Evolutionary conservation across 1,284 basidiomycete species (phyloP).

Genomic region (Gymnopus androsaceus): DNA sequence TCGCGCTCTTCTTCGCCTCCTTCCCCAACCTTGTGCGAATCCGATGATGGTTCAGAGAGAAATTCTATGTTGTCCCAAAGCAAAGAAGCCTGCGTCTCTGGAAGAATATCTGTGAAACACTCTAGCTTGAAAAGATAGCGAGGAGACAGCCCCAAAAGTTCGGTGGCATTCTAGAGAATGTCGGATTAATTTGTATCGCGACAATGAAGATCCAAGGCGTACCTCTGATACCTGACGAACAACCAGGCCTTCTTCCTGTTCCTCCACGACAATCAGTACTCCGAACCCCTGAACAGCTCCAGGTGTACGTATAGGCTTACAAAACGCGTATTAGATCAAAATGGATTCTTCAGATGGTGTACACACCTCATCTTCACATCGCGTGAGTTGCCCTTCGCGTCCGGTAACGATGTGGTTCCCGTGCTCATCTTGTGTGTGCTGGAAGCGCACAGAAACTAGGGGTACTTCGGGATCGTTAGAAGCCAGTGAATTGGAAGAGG

Average conservation of each 20-base stretch:
- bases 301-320: conserved; percentile 79
- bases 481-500: background rate
- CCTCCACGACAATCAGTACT: conserved; percentile 77
- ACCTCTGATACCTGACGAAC: conserved; percentile 87
- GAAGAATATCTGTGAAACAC: conserved; percentile 77
- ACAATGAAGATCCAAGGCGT: conserved; percentile 23
- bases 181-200: background rate
- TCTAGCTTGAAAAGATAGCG: conserved; percentile 76
- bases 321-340: background rate
- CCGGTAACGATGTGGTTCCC: conserved; percentile 79
- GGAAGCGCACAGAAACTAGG: conserved; percentile 64
- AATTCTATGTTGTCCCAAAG: conserved; percentile 82
- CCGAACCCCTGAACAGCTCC: conserved; percentile 88
- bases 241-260: conserved; percentile 60
- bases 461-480: conserved; percentile 27
- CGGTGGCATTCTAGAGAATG: conserved; percentile 58
- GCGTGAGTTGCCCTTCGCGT: conserved; percentile 65
- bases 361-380: conserved; percentile 81
- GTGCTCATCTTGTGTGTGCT: conserved; percentile 67
- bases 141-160: conserved; percentile 76
- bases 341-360: too few relatives aligned
- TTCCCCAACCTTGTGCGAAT: background rate
- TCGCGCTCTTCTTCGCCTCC: conserved; percentile 50
- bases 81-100: conserved; percentile 68
- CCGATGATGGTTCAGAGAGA: conserved; percentile 49